Evolutionary conservation across 1,284 basidiomycete genomes (phyloP).

Genomic region (Ustilago trichophora): DNA sequence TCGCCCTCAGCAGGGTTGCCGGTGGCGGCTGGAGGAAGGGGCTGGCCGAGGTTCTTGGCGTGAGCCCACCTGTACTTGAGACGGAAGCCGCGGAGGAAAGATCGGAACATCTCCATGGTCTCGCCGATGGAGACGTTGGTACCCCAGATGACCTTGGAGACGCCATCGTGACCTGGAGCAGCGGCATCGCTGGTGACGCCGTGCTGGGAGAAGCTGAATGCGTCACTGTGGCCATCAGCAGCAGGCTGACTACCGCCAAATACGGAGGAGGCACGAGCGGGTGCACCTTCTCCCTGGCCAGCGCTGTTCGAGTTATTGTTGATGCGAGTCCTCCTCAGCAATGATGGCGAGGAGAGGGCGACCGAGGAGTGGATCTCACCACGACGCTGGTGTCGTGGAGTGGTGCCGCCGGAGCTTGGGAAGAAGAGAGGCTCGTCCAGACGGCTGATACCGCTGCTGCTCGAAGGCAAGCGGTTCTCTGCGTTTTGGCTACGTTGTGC

Average conservation of each 20-base stretch:
- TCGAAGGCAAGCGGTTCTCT: conserved; percentile 43
- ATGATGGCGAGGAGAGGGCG: conserved; percentile 51
- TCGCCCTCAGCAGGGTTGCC: conserved; percentile 56
- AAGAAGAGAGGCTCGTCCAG: conserved; percentile 62
- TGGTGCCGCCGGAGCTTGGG: conserved; percentile 58
- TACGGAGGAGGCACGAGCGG: conserved; percentile 79
- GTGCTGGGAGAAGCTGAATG: conserved; percentile 60
- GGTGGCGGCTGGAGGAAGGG: conserved; percentile 46
- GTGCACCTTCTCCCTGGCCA: conserved; percentile 14
- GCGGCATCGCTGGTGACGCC: conserved; percentile 42
- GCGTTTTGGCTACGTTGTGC: conserved; percentile 27
- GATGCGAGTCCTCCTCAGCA: conserved; percentile 20
- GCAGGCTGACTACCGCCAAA: conserved; percentile 77
- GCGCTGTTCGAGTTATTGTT: conserved; percentile 11
- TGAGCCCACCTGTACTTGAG: conserved; percentile 85
- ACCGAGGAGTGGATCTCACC: conserved; percentile 63
- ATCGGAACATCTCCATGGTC: conserved; percentile 87
- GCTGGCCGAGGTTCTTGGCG: conserved; percentile 75
- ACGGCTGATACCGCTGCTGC: conserved; percentile 44
- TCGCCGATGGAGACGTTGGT: conserved; percentile 90
- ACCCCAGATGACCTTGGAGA: conserved; percentile 88
- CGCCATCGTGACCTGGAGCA: conserved; percentile 70
- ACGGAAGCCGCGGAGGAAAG: conserved; percentile 91
- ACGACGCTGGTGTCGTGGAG: conserved; percentile 56
- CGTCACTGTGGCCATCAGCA: conserved; percentile 72